phyloP scores from a whole-genome alignment of 768 basidiomycete species.

The Coprinopsis sp. region DNA sequence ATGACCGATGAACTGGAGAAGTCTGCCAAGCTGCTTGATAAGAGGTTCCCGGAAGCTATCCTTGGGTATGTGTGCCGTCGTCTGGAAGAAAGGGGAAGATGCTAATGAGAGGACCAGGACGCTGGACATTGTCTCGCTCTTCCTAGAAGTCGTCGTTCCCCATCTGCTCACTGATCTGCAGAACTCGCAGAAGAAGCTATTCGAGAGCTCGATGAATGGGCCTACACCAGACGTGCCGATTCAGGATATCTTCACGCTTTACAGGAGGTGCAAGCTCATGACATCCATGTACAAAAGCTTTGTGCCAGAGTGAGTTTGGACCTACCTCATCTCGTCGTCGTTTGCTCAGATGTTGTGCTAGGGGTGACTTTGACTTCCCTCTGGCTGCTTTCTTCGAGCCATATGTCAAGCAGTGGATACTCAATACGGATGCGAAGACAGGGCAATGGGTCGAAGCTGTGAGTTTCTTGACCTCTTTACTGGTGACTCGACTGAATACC shows the following conservation, averaged over 20 bases:
- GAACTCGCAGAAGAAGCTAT: slow-evolving; percentile 63
- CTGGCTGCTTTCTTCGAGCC: slow-evolving; percentile 78
- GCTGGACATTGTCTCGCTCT: slow-evolving; percentile 71
- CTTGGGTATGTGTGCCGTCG: slow-evolving; percentile 54
- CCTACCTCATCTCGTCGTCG: background rate
- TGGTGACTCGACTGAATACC: slow-evolving; percentile 5
- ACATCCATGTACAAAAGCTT: slow-evolving; percentile 81
- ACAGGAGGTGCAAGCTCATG: slow-evolving; percentile 70
- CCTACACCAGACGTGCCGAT: slow-evolving; percentile 86
- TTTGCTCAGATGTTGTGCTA: slow-evolving; percentile 21
- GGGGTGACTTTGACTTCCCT: slow-evolving; percentile 60
- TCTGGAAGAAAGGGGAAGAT: background rate
- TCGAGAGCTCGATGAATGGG: slow-evolving; percentile 81
- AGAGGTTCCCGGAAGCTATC: slow-evolving; percentile 80
- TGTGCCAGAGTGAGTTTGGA: slow-evolving; percentile 61
- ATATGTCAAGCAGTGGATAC: slow-evolving; percentile 84
- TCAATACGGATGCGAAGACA: slow-evolving; percentile 87
- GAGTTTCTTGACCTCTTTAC: slow-evolving; percentile 26
- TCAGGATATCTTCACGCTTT: slow-evolving; percentile 85
- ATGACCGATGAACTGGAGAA: slow-evolving; percentile 92
- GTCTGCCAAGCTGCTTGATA: slow-evolving; percentile 74
- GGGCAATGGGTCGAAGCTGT: slow-evolving; percentile 92
- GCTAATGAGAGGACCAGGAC: slow-evolving; percentile 35
- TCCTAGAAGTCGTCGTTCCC: slow-evolving; percentile 66
- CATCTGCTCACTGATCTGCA: slow-evolving; percentile 63